Base-by-base conservation (phyloP, 2,329 filamentous ascomycete species). In the Cytospora paraplurivora region DNA sequence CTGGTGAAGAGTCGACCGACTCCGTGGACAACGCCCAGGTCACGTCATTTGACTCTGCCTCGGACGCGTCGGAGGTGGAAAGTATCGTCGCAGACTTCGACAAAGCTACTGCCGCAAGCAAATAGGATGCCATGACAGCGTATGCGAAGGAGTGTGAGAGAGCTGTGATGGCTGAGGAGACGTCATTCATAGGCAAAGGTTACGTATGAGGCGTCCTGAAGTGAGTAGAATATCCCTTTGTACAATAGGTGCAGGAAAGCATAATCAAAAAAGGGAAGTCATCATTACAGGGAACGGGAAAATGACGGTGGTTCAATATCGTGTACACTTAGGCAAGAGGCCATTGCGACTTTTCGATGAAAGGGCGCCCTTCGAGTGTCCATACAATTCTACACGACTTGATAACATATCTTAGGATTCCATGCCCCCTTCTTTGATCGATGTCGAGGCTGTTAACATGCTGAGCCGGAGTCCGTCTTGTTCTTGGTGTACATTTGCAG, bases 31-130 rank as follows among this genome's bases (percentile, higher is more conserved):
- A 47, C 8, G n/a, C 21, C 7, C n/a, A 47, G 7, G 44, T 47
- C n/a, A 47, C 21, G 50, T 56, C 66, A 15, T 56, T 56, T 17
- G 62, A 55, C 21, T 34, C 13, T 19, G 38, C 62, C 32, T 66
- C 54, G 52, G 62, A 56, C 19, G 38, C 62, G 19, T 66, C 54
- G 52, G 62, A 56, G 49, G 63, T 56, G 56, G 71, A 72, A 61
- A 69, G 67, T 56, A 72, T 72, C 37, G 71, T 72, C 19, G 64
- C 69, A 21, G 69, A 72, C 64, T 72, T 72, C 65, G 71, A 72
- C 67, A 66, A 67, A 66, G 66, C 68, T 2, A 59, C 71, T 27
- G 66, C 68, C 2, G 61, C 71, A 37, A 60, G 49, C 44, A 58
- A 53, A 62, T 66, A 64, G 54, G 50, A 55, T 7, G 34, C 17